These are phyloP conservation scores for Solanum piurae DNA, from an alignment of 257 asterid genomes.

Conservation along the genomic window DNA sequence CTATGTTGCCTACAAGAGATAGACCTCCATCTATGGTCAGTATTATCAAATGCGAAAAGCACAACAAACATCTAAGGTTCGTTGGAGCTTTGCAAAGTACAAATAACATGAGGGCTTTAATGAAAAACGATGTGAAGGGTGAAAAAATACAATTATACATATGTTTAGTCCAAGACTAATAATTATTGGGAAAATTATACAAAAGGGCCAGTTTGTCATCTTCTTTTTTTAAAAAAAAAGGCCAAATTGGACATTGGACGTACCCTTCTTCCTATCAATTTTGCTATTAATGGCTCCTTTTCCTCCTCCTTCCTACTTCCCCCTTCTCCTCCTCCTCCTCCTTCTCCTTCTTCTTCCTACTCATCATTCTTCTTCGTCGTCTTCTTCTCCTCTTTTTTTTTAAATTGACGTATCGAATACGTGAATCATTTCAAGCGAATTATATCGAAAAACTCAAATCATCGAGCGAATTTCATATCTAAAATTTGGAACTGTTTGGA, in stretches of 20 bases:
- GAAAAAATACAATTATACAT: not conserved
- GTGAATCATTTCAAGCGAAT: no score
- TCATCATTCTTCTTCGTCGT: no score
- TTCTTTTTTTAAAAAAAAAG: not conserved
- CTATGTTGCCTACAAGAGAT: not conserved
- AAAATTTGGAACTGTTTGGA: no score
- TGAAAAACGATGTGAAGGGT: not conserved
- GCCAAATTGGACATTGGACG: not conserved
- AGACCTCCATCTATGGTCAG: not conserved
- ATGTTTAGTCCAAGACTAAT: not conserved
- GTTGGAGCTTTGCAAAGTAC: not conserved
- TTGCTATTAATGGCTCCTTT: not conserved
- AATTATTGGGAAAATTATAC: not conserved
- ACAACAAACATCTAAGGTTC: not conserved
- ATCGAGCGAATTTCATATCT: no score
- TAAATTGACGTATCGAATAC: no score
- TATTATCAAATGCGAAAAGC: not conserved
- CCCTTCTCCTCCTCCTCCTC: no score
- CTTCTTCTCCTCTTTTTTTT: no score
- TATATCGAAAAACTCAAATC: no score
- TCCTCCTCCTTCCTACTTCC: not conserved
- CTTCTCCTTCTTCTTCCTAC: no score
- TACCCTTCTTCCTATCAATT: no score
- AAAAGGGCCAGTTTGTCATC: not conserved
- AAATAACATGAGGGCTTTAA: not conserved